These are phyloP conservation scores for Penicillium canescens DNA, from an alignment of 495 filamentous ascomycete genomes.

Conservation along the genomic window DNA sequence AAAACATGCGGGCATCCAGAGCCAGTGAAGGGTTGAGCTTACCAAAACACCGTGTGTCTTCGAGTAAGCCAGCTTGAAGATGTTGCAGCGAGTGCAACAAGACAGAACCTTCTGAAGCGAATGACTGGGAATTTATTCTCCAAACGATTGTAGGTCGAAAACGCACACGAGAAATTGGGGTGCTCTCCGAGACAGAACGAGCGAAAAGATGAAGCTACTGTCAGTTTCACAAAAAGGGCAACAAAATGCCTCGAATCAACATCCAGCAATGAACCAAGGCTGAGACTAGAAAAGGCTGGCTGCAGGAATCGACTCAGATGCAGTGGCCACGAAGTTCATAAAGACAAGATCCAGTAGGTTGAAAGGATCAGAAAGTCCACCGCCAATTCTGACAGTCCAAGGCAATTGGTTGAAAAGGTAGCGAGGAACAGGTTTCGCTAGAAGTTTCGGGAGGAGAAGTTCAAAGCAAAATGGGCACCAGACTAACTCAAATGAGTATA, in stretches of 20 bases:
- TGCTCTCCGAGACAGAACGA: slow-evolving; percentile 48
- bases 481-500: slow-evolving; percentile 28
- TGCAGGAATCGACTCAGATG: slow-evolving; percentile 36
- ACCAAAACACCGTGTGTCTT: slow-evolving; percentile 52
- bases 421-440: slow-evolving; percentile 19
- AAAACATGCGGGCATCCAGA: slow-evolving; percentile 27
- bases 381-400: slow-evolving; percentile 8
- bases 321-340: slow-evolving; percentile 26
- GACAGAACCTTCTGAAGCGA: slow-evolving; percentile 47
- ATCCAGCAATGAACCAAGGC: slow-evolving; percentile 28
- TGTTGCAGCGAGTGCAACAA: slow-evolving; percentile 52
- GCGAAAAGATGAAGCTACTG: slow-evolving; percentile 42
- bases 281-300: slow-evolving; percentile 36
- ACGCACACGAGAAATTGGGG: slow-evolving; percentile 28
- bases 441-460: slow-evolving; percentile 27
- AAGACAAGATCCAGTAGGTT: slow-evolving; percentile 26
- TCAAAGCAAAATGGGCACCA: slow-evolving; percentile 19
- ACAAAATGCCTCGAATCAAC: slow-evolving; percentile 39
- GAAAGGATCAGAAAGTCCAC: slow-evolving; percentile 11
- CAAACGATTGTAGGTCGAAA: slow-evolving; percentile 40
- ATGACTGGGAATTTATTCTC: slow-evolving; percentile 50
- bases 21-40: slow-evolving; percentile 31
- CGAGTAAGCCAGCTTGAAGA: slow-evolving; percentile 56
- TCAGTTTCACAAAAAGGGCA: slow-evolving; percentile 33
- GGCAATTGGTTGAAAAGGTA: slow-evolving; percentile 10